Base-by-base conservation (phyloP, 306 rosid species). In the Prunus persica region DNA sequence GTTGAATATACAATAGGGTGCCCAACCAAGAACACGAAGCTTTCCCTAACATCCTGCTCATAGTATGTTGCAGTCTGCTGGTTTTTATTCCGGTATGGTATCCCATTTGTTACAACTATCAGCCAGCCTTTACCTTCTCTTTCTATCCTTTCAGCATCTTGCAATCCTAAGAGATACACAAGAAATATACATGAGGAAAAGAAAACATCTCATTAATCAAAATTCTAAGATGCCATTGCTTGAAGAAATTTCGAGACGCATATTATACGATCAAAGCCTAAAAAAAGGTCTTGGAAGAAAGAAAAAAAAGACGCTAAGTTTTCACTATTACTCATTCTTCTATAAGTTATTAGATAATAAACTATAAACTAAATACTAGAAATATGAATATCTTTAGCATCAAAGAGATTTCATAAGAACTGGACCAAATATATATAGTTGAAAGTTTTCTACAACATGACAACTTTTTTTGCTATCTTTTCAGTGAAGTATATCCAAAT, bases 51-150 rank as follows among this genome's bases (percentile, higher is more conserved):
- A 88, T 90, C 98, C 82, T 92, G 88, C 83, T 95, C 97, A 57
- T 95, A 92, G 82, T 85, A 84, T 74, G 85, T 71, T 38, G 97
- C 92, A 56, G 96, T 92, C 93, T 92, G 96, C 82, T 92, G 98
- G 76, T 92, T 90, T 78, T 95, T 95, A 80, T 92, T 88, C n/a
- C 18, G 97, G 95, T 84, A 92, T 89, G 16, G 97, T 95, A 82
- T 95, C 98, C 98, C 98, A 95, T 82, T 95, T 95, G 84, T 95
- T 43, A 95, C 98, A 60, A 92, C 98, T 57, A 95, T 89, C 81
- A 95, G 87, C 80, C 97, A 95, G 67, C 96, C 97, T 76, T 95
- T 95, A 65, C 97, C 98, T 88, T 89, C 98, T 71, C 65, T 82
- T 86, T 22, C 22, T 22, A 22, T 22, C 22, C 22, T 22, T 22